Base-by-base conservation (phyloP, 805 yeast species). In the Ogataea nakhonphanomensis region DNA sequence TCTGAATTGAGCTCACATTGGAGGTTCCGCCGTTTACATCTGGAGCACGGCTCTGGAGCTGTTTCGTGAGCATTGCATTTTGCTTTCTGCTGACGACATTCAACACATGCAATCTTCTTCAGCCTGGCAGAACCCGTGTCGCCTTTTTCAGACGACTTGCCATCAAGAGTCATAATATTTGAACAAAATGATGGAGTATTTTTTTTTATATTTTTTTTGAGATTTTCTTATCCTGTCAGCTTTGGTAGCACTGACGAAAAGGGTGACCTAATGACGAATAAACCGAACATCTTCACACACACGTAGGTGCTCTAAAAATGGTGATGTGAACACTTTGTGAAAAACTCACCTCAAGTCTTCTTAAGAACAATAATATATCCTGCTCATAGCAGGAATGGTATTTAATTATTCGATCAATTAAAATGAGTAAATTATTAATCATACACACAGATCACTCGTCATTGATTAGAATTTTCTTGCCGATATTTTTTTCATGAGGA, bases 11-110 rank as follows among this genome's bases (percentile, higher is more conserved):
- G 62, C 20, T 81, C 75, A 59, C 99, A 91, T 12, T 68, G 68
- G 3, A 84, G 67, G 7, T 78, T 76, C 54, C 86, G 78, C 58
- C 83, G 84, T 8, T 66, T 56, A 60, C 99, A 93, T 45, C 96
- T 70, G 0, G 91, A 69, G 54, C 99, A 93, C 1, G 96, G 85
- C 7, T 69, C 69, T 0, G 96, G 96, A 24, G 79, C 76, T 36
- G 69, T 71, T 43, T 78, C 89, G 48, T 72, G 77, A 9, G 96
- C 95, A 64, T 90, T 95, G 65, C 97, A 90, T 54, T 80, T 78
- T 25, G 89, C 82, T 64, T 93, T 93, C 60, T 91, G 99, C 62
- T 93, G 98, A 10, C 98, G 76, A 59, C 99, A 93, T 55, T 91
- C 96, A 1, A 87, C 88, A 67, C 99, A 93, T 0, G 98, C 98